Base-by-base conservation (phyloP, 2,329 filamentous ascomycete species). In the Fusarium aywerte region DNA sequence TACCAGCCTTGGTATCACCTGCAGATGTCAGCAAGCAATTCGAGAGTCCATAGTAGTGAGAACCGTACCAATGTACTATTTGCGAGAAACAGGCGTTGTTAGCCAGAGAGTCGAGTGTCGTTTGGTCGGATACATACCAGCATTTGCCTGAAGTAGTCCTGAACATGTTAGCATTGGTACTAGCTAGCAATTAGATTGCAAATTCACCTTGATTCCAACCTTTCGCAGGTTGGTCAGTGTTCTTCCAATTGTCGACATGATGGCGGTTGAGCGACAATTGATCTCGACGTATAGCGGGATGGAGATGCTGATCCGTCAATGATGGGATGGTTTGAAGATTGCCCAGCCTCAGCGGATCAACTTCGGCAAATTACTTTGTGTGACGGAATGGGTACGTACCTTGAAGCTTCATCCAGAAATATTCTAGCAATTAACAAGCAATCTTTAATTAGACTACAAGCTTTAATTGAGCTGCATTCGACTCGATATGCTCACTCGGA, bases 1-100 rank as follows among this genome's bases (percentile, higher is more conserved):
- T 89, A 76, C 96, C 96, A 76, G 91, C 89, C 84, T 99, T 99
- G 81, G 96, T 99, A 82, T 99, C 96, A 84, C 95, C 94, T 96
- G 77, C 2, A 21, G 20, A n/a, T 38, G 59, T 65, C 39, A 67
- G 45, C 18, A n/a, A 29, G 18, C 1, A 15, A 13, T 18, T 21
- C 15, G 74, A 62, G 1, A 20, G 8, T 2, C 2, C 7, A 3
- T 35, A 2, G 16, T 13, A 16, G 9, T n/a, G 13, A 20, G 4
- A 12, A 39, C 42, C 77, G 59, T 83, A 86, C 85, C 85, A 68
- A 88, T 87, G 73, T 87, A 86, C 85, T 88, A 72, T 79, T 64
- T 35, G 63, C 65, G 18, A 42, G 33, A 58, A 67, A 43, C 62
- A 57, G 62, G 54, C 43, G 64, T 68, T 60, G 57, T 65, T 65